A percentile compares a stretch with the other conserved stretches of the same genome.
Evolutionary conservation across 306 rosid genomes (phyloP).

Genomic region (Prunus mume): DNA sequence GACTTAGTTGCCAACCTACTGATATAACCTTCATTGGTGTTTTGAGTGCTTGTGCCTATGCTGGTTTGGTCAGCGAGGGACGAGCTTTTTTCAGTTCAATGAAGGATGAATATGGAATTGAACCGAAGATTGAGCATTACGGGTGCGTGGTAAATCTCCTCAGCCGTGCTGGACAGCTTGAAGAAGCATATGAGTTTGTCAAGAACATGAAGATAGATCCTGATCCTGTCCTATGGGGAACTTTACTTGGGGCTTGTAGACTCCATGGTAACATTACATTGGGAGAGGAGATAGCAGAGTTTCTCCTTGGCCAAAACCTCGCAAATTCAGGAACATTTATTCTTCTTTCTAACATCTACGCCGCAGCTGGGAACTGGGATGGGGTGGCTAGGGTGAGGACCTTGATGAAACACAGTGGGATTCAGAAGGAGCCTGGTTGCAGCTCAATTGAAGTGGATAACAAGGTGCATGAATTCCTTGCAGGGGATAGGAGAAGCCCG

Average conservation of each 20-base stretch:
- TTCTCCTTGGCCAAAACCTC: constrained; percentile 47
- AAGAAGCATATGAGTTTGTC: constrained; percentile 68
- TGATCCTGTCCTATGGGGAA: constrained; percentile 79
- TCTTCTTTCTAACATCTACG: constrained; percentile 76
- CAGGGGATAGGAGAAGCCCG: constrained; percentile 67
- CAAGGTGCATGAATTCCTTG: constrained; percentile 70
- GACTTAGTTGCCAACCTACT: constrained; percentile 43
- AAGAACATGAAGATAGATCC: constrained; percentile 57
- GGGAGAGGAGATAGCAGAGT: constrained; percentile 71
- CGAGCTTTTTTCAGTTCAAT: constrained; percentile 50
- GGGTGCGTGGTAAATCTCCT: constrained; percentile 85
- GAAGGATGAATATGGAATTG: constrained; percentile 46
- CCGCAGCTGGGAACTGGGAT: constrained; percentile 65
- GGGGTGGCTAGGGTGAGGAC: constrained; percentile 70
- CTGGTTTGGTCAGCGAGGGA: constrained; percentile 65
- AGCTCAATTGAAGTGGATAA: constrained; percentile 70
- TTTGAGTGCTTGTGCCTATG: constrained; percentile 69
- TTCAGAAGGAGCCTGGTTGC: constrained; percentile 85
- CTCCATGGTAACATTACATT: constrained; percentile 54
- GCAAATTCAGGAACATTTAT: constrained; percentile 79
- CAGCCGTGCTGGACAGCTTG: constrained; percentile 65
- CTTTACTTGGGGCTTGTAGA: constrained; percentile 78
- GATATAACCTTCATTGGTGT: constrained; percentile 62
- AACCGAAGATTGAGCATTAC: constrained; percentile 70
- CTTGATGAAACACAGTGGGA: constrained; percentile 66